These are phyloP conservation scores for Lichina pygmaea DNA, from an alignment of 495 filamentous ascomycete genomes.

Conservation along the genomic window DNA sequence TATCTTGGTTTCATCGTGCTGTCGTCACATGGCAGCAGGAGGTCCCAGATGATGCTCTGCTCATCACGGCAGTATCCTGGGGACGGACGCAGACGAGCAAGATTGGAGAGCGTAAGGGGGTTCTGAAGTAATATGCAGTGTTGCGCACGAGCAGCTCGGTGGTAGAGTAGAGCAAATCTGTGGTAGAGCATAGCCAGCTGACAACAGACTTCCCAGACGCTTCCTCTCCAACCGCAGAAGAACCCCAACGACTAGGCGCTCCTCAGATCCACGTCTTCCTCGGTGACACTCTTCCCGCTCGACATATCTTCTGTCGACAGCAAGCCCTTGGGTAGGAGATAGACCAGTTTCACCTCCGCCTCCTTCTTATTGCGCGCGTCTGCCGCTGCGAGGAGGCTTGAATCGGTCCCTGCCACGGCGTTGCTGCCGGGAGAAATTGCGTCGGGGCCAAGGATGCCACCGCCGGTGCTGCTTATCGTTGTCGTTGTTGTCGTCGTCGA, in stretches of 20 bases:
- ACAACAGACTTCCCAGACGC: background rate
- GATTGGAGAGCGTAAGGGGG: too few relatives aligned
- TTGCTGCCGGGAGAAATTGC: background rate
- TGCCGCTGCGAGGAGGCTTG: too few relatives aligned
- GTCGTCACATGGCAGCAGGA: too few relatives aligned
- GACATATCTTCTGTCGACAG: conserved; percentile 12
- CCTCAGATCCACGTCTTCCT: background rate
- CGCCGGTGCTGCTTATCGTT: conserved; percentile 6
- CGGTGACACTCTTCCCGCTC: conserved; percentile 5
- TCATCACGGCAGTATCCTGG: too few relatives aligned
- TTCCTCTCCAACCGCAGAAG: background rate
- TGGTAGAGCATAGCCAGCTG: background rate
- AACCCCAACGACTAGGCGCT: background rate
- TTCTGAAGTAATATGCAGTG: background rate
- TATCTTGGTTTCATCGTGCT: too few relatives aligned
- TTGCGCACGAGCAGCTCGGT: background rate
- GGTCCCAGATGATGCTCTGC: too few relatives aligned
- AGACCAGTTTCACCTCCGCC: conserved; percentile 1
- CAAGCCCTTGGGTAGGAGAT: conserved; percentile 9
- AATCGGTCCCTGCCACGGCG: background rate
- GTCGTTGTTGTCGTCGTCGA: background rate
- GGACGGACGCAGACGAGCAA: too few relatives aligned
- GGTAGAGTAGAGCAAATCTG: background rate
- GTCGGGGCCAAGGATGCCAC: background rate
- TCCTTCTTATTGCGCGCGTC: background rate